Evolutionary conservation across 2,329 filamentous ascomycete species (phyloP).

Genomic region (Sclerotinia minor): DNA sequence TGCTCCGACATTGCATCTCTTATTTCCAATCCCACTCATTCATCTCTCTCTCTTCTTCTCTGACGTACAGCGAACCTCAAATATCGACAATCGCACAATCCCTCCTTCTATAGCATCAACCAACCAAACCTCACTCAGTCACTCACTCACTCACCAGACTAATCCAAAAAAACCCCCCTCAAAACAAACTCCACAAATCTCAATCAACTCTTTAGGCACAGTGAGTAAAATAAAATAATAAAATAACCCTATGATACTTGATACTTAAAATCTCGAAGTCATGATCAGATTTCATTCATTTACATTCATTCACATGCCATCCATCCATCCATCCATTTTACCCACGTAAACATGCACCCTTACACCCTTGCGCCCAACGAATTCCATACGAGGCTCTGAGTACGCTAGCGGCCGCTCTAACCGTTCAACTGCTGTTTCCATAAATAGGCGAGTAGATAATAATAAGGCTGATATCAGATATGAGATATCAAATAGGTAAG

Average conservation of each 20-base stretch:
- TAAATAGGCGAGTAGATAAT: not conserved
- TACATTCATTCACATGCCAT: slow-evolving; percentile 12
- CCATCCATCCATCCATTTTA: not conserved
- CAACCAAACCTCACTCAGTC: too few relatives aligned
- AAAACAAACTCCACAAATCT: too few relatives aligned
- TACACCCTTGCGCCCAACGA: not conserved
- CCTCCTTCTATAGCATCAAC: too few relatives aligned
- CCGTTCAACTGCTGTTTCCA: not conserved
- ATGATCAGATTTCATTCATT: not conserved
- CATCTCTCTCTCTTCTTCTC: not conserved
- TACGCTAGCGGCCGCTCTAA: not conserved
- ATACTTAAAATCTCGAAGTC: not conserved
- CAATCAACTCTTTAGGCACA: too few relatives aligned
- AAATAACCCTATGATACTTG: too few relatives aligned
- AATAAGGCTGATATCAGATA: slow-evolving; percentile 13
- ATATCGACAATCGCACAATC: not conserved
- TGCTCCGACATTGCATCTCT: not conserved
- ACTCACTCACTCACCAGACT: too few relatives aligned
- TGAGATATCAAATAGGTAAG: not conserved
- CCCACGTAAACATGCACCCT: not conserved
- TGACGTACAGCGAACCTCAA: not conserved
- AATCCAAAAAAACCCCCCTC: too few relatives aligned
- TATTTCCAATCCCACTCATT: not conserved
- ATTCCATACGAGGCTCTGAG: not conserved
- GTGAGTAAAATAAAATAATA: too few relatives aligned